Percentiles rank a stretch among this genome's conserved stretches.
Conservation (phyloP, 2,329 filamentous ascomycete species). For the Pseudofabraea citricarpa region DNA sequence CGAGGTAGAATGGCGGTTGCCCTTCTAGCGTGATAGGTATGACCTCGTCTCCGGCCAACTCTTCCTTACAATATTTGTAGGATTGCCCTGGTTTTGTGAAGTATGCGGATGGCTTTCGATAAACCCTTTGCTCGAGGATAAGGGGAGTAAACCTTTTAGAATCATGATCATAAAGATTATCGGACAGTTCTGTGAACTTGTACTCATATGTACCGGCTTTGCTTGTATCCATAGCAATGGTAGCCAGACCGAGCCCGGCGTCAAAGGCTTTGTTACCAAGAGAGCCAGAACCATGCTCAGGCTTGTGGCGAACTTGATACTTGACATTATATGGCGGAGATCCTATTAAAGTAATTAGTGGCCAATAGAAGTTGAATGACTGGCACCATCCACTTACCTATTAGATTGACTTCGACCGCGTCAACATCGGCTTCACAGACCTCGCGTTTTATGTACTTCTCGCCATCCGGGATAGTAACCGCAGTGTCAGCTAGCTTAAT, state of each 20-base stretch:
- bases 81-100: constrained; percentile 86
- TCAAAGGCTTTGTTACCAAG: constrained; percentile 69
- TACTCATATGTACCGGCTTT: constrained; percentile 84
- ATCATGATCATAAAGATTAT: constrained; percentile 79
- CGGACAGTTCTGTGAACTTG: constrained; percentile 75
- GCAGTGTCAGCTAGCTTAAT: constrained; percentile 63
- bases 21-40: constrained; percentile 86
- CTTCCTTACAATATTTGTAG: constrained; percentile 91
- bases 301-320: constrained; percentile 74
- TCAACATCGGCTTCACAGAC: constrained; percentile 96
- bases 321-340: constrained; percentile 77
- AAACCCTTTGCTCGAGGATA: constrained; percentile 74
- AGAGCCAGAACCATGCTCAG: constrained; percentile 59
- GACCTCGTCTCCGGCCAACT: constrained; percentile 74
- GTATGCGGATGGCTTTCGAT: constrained; percentile 73
- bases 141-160: constrained; percentile 60
- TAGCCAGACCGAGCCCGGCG: constrained; percentile 69
- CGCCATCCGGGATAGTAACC: constrained; percentile 49
- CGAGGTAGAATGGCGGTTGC: constrained; percentile 80
- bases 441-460: constrained; percentile 66
- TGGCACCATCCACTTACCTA: too few relatives aligned
- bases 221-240: constrained; percentile 79
- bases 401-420: constrained; percentile 73
- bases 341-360: constrained; percentile 40
- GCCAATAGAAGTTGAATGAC: too few relatives aligned